These are phyloP conservation scores for Ascoidea asiatica DNA, from an alignment of 805 yeast species.

Conservation along the genomic window DNA sequence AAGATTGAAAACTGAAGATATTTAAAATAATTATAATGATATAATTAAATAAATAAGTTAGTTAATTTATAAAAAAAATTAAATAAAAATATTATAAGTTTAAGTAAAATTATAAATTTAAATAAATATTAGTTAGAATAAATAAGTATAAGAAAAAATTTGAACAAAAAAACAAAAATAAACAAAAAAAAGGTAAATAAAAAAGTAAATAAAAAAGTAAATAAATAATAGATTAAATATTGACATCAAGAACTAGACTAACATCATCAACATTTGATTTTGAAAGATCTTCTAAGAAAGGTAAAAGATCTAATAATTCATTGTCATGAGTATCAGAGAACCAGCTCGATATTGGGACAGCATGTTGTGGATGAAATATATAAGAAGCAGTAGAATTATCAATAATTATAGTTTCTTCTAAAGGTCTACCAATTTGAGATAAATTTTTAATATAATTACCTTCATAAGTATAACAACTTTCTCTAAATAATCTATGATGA, in stretches of 20 bases:
- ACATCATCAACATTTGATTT: constrained; percentile 68
- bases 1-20: too few relatives aligned
- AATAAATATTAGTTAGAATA: too few relatives aligned
- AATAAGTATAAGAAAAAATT: too few relatives aligned
- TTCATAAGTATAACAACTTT: constrained; percentile 84
- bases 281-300: constrained; percentile 79
- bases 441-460: constrained; percentile 92
- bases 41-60: too few relatives aligned
- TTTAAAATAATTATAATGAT: too few relatives aligned
- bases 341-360: constrained; percentile 96
- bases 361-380: constrained; percentile 94
- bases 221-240: constrained; percentile 21
- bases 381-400: constrained; percentile 99
- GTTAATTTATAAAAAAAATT: too few relatives aligned
- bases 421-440: constrained; percentile 88
- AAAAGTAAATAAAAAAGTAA: too few relatives aligned
- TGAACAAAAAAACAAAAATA: background rate
- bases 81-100: too few relatives aligned
- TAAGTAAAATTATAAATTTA: too few relatives aligned
- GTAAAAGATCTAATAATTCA: constrained; percentile 83
- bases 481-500: constrained; percentile 87
- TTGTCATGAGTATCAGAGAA: constrained; percentile 96
- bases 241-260: constrained; percentile 71
- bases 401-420: constrained; percentile 72
- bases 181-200: background rate